Evolutionary conservation across 179 eudicot genomes (phyloP).

Genomic region (Spinacia oleracea): DNA sequence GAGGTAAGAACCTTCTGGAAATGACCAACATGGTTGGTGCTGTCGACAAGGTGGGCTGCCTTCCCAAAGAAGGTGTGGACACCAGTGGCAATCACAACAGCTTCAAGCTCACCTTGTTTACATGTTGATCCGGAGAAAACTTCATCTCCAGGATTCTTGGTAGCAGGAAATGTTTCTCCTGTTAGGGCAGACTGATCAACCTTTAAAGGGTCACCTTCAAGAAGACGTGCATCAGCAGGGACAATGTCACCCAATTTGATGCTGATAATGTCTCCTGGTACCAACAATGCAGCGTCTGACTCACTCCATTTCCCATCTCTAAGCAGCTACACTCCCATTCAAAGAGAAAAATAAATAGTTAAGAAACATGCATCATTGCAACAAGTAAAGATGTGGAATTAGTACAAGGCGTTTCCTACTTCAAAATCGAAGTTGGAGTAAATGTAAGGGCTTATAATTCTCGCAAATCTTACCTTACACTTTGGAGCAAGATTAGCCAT

Average conservation of each 20-base stretch:
- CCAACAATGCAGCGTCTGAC: constrained; percentile 55
- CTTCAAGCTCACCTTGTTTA: constrained; percentile 68
- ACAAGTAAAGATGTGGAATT: not conserved
- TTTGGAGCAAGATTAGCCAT: constrained; percentile 82
- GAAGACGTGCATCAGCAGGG: constrained; percentile 75
- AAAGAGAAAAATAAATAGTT: not conserved
- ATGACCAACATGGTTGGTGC: constrained; percentile 74
- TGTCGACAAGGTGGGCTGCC: constrained; percentile 77
- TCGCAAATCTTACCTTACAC: constrained; percentile 42
- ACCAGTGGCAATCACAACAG: constrained; percentile 73
- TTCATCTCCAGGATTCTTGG: constrained; percentile 59
- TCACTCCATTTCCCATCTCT: constrained; percentile 65
- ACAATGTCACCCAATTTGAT: constrained; percentile 72
- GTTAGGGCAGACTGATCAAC: constrained; percentile 71
- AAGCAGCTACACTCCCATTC: constrained; percentile 37
- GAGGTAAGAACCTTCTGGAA: constrained; percentile 71
- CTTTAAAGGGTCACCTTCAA: constrained; percentile 70
- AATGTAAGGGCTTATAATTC: not conserved
- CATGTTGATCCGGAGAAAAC: constrained; percentile 73
- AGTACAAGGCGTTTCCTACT: not conserved
- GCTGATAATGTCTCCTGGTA: constrained; percentile 73
- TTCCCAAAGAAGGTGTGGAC: constrained; percentile 77
- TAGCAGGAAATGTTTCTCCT: constrained; percentile 68
- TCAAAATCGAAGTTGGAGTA: not conserved
- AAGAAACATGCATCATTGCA: not conserved